Base-by-base conservation (phyloP, 352 stramenopile species). In the Globisporangium polare region DNA sequence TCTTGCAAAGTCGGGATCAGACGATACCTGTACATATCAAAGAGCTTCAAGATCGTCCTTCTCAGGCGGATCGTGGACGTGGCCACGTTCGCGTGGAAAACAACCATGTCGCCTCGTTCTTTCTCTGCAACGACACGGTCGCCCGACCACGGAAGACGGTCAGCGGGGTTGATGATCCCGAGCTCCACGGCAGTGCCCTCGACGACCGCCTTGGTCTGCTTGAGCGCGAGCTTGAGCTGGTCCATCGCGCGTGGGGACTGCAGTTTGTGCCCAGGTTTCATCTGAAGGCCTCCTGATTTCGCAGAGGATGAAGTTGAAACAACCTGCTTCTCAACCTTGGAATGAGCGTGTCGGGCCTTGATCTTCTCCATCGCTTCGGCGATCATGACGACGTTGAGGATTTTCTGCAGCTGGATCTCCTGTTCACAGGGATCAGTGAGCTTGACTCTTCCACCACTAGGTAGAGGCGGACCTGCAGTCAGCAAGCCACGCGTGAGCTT, bases 41-140 rank as follows among this genome's bases (percentile, higher is more conserved):
- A 74, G 15, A 92, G 52, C 59, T 83, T 89, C 17, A 88, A 56
- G 37, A 92, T 76, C 15, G 69, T 80, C 8, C 77, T 74, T 8
- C 80, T 73, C 12, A 90, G 53, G 3, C 82, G 78, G n/a, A 69
- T 61, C 5, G 74, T 75, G 1, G 78, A 76, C 1, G 78, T 90
- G 1, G 53, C 62, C 8, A 87, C 58, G 45, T 84, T 88, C 2
- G 76, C 66, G 41, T 73, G 63, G n/a, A 89, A 64, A 3, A 79
- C 60, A 18, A 88, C 72, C 27, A 73, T 7, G 49, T 83, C 57
- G 13, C 58, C 31, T 0, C 37, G 13, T 5, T 43, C 27, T 17
- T 66, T 67, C 10, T 69, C 53, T 3, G 71, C 54, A 10, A 41
- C 39, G 0, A 58, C 18, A 5, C 17, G 24, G 33, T 85, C 74